These are phyloP conservation scores for Talaromyces verruculosus DNA, from an alignment of 2,329 filamentous ascomycete species.

Conservation along the genomic window DNA sequence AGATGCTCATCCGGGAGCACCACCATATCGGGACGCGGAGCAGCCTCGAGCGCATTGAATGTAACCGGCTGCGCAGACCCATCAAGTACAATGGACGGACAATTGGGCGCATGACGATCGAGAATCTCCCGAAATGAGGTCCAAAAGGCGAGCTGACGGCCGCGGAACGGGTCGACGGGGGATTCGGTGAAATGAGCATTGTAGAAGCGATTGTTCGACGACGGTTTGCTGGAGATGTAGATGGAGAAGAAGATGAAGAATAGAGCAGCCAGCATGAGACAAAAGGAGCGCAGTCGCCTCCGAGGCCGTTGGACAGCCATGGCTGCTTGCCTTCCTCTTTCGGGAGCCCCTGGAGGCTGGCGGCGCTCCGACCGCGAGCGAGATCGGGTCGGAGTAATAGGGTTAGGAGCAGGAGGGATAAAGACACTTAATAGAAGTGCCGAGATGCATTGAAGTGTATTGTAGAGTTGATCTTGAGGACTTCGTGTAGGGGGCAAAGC, in stretches of 20 bases:
- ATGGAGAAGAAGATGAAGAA: conserved; percentile 32
- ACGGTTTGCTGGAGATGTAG: conserved; percentile 37
- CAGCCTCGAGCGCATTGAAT: conserved; percentile 33
- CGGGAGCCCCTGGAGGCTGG: not conserved
- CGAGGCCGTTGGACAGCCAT: conserved; percentile 21
- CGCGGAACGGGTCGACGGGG: conserved; percentile 22
- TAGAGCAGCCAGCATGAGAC: conserved; percentile 18
- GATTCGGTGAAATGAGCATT: conserved; percentile 22
- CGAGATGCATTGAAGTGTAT: not conserved
- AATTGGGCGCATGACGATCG: conserved; percentile 34
- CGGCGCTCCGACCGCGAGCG: conserved; percentile 2
- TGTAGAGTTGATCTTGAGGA: too few relatives aligned
- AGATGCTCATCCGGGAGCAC: conserved; percentile 36
- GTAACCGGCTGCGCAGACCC: conserved; percentile 28
- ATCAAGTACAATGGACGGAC: conserved; percentile 31
- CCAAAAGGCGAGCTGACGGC: conserved; percentile 40
- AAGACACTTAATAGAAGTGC: not conserved
- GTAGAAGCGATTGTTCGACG: conserved; percentile 22
- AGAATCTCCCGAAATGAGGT: conserved; percentile 38
- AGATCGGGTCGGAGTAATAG: conserved; percentile 4
- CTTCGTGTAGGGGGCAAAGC: not conserved
- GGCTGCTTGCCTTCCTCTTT: not conserved
- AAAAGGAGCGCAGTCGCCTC: conserved; percentile 18
- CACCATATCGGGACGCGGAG: conserved; percentile 39
- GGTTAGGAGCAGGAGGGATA: not conserved